Evolutionary conservation across 768 basidiomycete genomes (phyloP).

Genomic region (Pleurotus platypus): DNA sequence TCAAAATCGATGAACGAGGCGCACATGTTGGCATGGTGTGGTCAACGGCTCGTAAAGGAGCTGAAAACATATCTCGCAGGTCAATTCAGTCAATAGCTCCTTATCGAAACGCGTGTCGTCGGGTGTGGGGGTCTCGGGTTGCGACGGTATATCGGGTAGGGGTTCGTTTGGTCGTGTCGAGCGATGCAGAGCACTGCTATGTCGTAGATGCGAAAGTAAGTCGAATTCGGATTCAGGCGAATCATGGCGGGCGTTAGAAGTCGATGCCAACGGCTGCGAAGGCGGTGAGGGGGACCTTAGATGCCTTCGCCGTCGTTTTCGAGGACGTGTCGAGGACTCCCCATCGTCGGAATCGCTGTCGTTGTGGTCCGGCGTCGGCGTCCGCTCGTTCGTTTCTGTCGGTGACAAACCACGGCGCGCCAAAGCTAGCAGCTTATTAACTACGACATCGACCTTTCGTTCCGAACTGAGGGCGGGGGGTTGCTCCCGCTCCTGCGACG

Average conservation of each 20-base stretch:
- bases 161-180: conserved; percentile 28
- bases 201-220: conserved; percentile 9
- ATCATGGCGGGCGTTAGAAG: conserved; percentile 11
- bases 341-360: conserved; percentile 22
- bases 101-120: conserved; percentile 46
- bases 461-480: conserved; percentile 11
- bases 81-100: conserved; percentile 64
- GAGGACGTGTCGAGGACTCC: not conserved
- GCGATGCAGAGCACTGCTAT: conserved; percentile 20
- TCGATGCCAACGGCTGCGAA: conserved; percentile 12
- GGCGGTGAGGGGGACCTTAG: conserved; percentile 2
- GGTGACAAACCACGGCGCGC: conserved; percentile 21
- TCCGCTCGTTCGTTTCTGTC: conserved; percentile 7
- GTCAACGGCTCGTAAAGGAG: conserved; percentile 85
- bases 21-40: conserved; percentile 91
- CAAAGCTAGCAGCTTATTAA: conserved; percentile 53
- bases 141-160: conserved; percentile 22
- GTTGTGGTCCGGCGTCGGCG: conserved; percentile 23
- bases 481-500: conserved; percentile 8
- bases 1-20: conserved; percentile 17
- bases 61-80: conserved; percentile 89
- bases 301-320: conserved; percentile 2
- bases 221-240: not conserved
- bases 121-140: conserved; percentile 17
- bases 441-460: conserved; percentile 46